A percentile compares a stretch with the other conserved stretches of the same genome.
These are phyloP conservation scores for Kazachstania kunashirensis DNA, from an alignment of 805 yeast genomes.

Conservation along the genomic window DNA sequence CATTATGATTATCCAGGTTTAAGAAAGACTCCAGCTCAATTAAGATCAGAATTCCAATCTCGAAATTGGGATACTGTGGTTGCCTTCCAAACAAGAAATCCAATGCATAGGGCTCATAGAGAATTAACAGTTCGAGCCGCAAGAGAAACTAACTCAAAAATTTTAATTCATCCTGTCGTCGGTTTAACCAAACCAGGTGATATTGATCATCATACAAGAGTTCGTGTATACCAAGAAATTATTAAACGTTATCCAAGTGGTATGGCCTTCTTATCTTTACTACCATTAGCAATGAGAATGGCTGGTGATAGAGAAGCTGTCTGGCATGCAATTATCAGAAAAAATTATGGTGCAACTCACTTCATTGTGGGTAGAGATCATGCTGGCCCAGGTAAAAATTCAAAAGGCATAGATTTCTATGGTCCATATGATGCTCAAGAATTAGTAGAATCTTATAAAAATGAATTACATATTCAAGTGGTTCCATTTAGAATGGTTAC, in stretches of 20 bases:
- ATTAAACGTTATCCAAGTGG: conserved; percentile 91
- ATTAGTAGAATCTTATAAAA: conserved; percentile 62
- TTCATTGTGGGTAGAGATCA: conserved; percentile 97
- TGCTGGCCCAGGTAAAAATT: conserved; percentile 90
- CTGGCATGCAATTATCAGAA: conserved; percentile 96
- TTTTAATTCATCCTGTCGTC: conserved; percentile 91
- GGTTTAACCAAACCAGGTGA: conserved; percentile 97
- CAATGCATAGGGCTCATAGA: conserved; percentile 98
- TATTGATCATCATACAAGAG: conserved; percentile 95
- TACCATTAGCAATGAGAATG: conserved; percentile 98
- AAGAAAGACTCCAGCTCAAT: conserved; percentile 84
- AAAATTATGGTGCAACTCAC: conserved; percentile 93
- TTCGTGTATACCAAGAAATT: conserved; percentile 85
- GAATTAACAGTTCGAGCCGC: conserved; percentile 95
- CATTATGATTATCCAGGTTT: conserved; percentile 86
- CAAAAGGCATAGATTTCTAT: conserved; percentile 86
- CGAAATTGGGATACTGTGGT: conserved; percentile 84
- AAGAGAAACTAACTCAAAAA: conserved; percentile 77
- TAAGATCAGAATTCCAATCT: conserved; percentile 71
- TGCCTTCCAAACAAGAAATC: conserved; percentile 96
- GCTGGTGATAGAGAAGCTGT: conserved; percentile 98
- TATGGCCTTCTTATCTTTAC: conserved; percentile 76
- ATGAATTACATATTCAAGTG: conserved; percentile 77
- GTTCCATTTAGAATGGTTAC: conserved; percentile 97
- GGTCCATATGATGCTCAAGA: conserved; percentile 97